Evolutionary conservation across 2,329 filamentous ascomycete genomes (phyloP), one percentile per base, ranked within the genome.

Genomic region (Hawksworthiomyces lignivorus): DNA sequence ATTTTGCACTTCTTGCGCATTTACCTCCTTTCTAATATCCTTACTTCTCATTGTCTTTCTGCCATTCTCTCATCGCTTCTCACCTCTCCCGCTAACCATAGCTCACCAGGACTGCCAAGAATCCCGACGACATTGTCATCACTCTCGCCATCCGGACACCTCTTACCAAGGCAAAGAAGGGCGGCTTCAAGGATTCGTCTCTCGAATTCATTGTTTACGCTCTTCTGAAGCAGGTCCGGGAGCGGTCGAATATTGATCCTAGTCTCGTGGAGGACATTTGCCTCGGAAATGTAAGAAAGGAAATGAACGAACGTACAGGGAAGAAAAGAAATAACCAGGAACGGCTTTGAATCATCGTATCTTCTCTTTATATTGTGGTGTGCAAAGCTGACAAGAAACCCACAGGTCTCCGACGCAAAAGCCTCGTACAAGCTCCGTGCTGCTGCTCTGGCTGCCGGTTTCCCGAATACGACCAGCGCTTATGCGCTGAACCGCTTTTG

Each of bases 71-170:
- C 26, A 4, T 5, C 11, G 9, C 10, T 22, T 32, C 5, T 34
- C 19, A 4, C 19, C 3, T 17, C 26, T 30, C 48, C 52, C 55
- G 21, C 43, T 38, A 34, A 44, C 18, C 24, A 14, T 36, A 32
- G 17, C 3, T 46, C 44, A 45, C 44, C 54, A 95, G 88, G 58
- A 88, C 86, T 44, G 80, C 86, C 54, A 89, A 97, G 72, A 94
- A 94, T 64, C 79, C 89, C 53, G 90, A 97, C 62, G 92, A 98
- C 70, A 75, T 98, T 41, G 92, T 98, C 61, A 95, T 97, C 59
- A 98, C 92, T 7, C 78, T 94, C 45, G 90, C 90, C 21, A 72
- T 89, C 56, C 85, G 92, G 43, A 96, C 90, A 21, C 88, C 92
- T 1, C 75, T 98, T 48, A 75, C 83, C 59, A 97, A 96, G 70